phyloP scores from a whole-genome alignment of 768 basidiomycete species.

The Pleurotus tuoliensis region DNA sequence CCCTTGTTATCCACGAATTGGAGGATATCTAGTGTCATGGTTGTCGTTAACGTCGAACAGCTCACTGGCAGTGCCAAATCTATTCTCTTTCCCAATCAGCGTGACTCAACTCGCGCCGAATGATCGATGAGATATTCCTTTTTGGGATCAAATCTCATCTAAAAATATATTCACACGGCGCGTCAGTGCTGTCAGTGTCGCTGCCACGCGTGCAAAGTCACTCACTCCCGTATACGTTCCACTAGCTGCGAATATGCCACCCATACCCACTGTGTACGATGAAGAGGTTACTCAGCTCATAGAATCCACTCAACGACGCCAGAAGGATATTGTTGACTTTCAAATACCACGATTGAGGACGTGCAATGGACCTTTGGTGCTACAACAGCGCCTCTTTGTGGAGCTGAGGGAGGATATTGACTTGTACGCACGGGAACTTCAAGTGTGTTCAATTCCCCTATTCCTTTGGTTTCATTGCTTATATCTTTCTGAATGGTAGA shows the following conservation, averaged over 20 bases:
- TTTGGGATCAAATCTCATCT: no score
- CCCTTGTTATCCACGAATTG: conserved; percentile 85
- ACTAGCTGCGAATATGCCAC: conserved; percentile 45
- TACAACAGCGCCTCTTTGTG: conserved; percentile 70
- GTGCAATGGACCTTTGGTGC: conserved; percentile 64
- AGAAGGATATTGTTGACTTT: conserved; percentile 60
- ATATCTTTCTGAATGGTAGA: conserved; percentile 33
- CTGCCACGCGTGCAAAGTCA: no score
- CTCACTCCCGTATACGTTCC: no score
- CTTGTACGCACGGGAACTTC: conserved; percentile 56
- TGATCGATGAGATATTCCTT: no score
- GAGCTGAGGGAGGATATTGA: conserved; percentile 79
- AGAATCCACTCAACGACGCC: conserved; percentile 47
- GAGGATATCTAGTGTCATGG: conserved; percentile 80
- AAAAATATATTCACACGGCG: no score
- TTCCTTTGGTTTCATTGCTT: conserved; percentile 12
- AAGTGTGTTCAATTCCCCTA: conserved; percentile 38
- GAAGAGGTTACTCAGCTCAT: conserved; percentile 49
- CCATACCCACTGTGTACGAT: conserved; percentile 52
- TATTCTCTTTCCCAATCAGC: no score
- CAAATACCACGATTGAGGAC: conserved; percentile 72
- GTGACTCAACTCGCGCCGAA: no score
- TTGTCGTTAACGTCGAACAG: conserved; percentile 7
- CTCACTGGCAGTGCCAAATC: no score
- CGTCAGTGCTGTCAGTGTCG: no score